A percentile compares a stretch with the other conserved stretches of the same genome.
Evolutionary conservation across 768 basidiomycete genomes (phyloP).

Genomic region (Lactarius psammicola): DNA sequence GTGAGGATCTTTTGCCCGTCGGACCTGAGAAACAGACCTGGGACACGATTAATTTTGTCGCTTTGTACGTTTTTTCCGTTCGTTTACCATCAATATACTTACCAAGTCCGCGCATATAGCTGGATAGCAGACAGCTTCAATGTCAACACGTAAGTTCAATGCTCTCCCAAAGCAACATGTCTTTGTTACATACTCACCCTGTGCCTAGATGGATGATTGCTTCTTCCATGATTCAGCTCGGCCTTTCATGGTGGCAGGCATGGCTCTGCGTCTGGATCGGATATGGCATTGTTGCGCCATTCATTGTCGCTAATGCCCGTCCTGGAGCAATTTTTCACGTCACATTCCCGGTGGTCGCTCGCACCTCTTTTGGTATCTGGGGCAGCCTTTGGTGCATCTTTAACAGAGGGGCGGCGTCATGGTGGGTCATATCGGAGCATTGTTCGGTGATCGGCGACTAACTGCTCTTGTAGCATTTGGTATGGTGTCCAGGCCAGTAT

Average conservation of each 20-base stretch:
- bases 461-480: slow-evolving; percentile 51
- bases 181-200: not conserved
- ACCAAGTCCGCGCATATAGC: slow-evolving; percentile 38
- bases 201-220: slow-evolving; percentile 69
- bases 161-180: not conserved
- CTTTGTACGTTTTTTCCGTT: slow-evolving; percentile 47
- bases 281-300: slow-evolving; percentile 47
- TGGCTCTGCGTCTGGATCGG: slow-evolving; percentile 76
- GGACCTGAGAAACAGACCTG: slow-evolving; percentile 61
- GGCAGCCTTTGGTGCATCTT: slow-evolving; percentile 79
- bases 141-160: slow-evolving; percentile 59
- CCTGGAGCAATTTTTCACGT: slow-evolving; percentile 76
- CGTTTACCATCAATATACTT: slow-evolving; percentile 9
- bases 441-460: not conserved
- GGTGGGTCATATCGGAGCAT: slow-evolving; percentile 44
- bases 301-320: slow-evolving; percentile 75
- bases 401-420: slow-evolving; percentile 70
- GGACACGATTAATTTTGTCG: slow-evolving; percentile 61
- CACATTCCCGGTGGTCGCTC: slow-evolving; percentile 71
- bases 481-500: slow-evolving; percentile 81
- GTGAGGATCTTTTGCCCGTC: slow-evolving; percentile 72
- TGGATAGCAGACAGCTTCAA: slow-evolving; percentile 84
- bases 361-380: slow-evolving; percentile 77
- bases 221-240: slow-evolving; percentile 69
- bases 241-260: slow-evolving; percentile 81